A percentile compares a stretch with the other conserved stretches of the same genome.
phyloP scores from a whole-genome alignment of 345 rosid species.

The Zanthoxylum bungeanum region DNA sequence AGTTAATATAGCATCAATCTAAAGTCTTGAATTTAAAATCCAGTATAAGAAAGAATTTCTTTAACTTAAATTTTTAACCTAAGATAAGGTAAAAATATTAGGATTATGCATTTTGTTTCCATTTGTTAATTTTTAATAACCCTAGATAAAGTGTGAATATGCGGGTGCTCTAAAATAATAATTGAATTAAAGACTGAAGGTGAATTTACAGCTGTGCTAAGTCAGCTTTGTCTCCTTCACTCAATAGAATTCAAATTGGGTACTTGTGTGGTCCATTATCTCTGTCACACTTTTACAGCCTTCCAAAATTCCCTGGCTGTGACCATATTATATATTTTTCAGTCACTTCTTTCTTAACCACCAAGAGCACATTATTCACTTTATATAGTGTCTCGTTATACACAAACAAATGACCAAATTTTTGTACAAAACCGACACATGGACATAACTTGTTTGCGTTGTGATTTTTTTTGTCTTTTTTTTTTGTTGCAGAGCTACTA shows the following conservation, averaged over 20 bases:
- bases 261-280: constrained; percentile 16
- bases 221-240: background rate
- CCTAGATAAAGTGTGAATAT: background rate
- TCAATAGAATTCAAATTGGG: background rate
- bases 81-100: no score
- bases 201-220: constrained; percentile 6
- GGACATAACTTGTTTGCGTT: background rate
- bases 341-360: background rate
- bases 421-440: background rate
- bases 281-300: constrained; percentile 11
- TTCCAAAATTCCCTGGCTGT: background rate
- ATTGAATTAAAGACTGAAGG: no score
- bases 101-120: background rate
- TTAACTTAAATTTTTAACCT: background rate
- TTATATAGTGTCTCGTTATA: background rate
- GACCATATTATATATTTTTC: background rate
- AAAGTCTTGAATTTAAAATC: no score
- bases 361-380: background rate
- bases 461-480: background rate
- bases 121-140: background rate
- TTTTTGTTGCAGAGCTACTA: constrained; percentile 65
- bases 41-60: no score
- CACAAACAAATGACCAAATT: no score
- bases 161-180: no score
- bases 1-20: background rate